These are phyloP conservation scores for Arabis alpina DNA, from an alignment of 345 rosid species.

Conservation along the genomic window DNA sequence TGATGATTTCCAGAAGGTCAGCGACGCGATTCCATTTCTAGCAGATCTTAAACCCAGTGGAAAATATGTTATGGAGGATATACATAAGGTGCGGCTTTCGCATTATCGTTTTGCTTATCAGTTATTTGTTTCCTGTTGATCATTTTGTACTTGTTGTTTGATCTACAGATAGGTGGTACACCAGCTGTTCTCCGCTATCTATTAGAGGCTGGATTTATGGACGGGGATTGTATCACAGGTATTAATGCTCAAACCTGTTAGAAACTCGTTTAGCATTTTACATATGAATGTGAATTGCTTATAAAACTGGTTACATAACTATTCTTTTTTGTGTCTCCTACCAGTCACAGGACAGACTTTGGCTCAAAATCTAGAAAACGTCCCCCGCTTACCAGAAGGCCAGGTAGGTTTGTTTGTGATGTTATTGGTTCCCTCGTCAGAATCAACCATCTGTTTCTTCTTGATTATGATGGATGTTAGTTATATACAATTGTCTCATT, in stretches of 20 bases:
- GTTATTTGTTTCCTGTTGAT: slow-evolving; percentile 3
- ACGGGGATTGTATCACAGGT: slow-evolving; percentile 89
- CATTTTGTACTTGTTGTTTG: slow-evolving; percentile 26
- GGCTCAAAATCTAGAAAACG: slow-evolving; percentile 73
- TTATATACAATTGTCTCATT: neutral
- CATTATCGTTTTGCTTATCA: neutral
- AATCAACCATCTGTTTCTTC: neutral
- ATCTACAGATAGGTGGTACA: slow-evolving; percentile 73
- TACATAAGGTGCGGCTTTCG: slow-evolving; percentile 72
- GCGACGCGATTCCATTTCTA: slow-evolving; percentile 87
- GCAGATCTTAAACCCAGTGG: slow-evolving; percentile 99
- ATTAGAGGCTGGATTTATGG: slow-evolving; percentile 64
- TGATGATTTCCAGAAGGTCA: slow-evolving; percentile 96
- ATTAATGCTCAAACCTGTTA: slow-evolving; percentile 10
- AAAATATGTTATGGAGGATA: slow-evolving; percentile 95
- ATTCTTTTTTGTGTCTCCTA: slow-evolving; percentile 18
- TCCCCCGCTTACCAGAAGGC: slow-evolving; percentile 71
- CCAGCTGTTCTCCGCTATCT: slow-evolving; percentile 78
- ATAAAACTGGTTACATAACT: slow-evolving; percentile 9
- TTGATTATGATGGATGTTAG: slow-evolving; percentile 20
- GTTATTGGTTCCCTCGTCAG: too few species aligned
- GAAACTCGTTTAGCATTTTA: slow-evolving; percentile 5
- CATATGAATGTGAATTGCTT: slow-evolving; percentile 12
- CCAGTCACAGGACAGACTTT: slow-evolving; percentile 92
- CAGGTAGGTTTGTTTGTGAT: slow-evolving; percentile 87